Conservation (phyloP, 1,284 basidiomycete species). For the Agaricales sp. region DNA sequence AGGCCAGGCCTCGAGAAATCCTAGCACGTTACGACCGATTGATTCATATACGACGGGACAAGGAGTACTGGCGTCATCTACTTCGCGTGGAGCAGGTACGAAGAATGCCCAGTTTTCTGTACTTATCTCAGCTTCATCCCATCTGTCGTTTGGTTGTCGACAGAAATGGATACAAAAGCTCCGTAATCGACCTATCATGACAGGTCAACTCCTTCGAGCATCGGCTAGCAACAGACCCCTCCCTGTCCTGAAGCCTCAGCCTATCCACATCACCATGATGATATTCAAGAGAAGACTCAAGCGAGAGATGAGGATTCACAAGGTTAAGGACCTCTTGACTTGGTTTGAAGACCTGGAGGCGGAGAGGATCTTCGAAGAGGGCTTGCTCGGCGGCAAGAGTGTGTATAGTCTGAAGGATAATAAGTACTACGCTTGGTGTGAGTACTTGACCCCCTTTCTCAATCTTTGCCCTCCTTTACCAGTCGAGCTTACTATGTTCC, state of each 20-base stretch:
- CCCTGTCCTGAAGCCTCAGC: slow-evolving; percentile 72
- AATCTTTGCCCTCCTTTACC: too few species aligned
- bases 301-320: slow-evolving; percentile 33
- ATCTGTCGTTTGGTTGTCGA: neutral
- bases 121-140: slow-evolving; percentile 1
- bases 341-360: slow-evolving; percentile 31
- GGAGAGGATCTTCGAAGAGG: slow-evolving; percentile 49
- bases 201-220: slow-evolving; percentile 56
- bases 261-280: slow-evolving; percentile 55
- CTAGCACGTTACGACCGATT: slow-evolving; percentile 46
- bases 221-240: slow-evolving; percentile 55
- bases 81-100: slow-evolving; percentile 42
- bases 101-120: too few species aligned
- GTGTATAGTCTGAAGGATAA: slow-evolving; percentile 12
- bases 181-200: slow-evolving; percentile 50
- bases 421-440: slow-evolving; percentile 1
- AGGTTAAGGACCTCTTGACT: slow-evolving; percentile 22
- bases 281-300: slow-evolving; percentile 47
- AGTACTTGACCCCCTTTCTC: neutral
- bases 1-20: slow-evolving; percentile 31
- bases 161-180: slow-evolving; percentile 44
- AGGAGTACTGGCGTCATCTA: slow-evolving; percentile 34
- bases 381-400: slow-evolving; percentile 20
- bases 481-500: too few species aligned
- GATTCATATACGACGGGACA: slow-evolving; percentile 39